Evolutionary conservation across 768 basidiomycete species (phyloP), one percentile per base, ranked within the genome.

Genomic region (Pisolithus microcarpus): DNA sequence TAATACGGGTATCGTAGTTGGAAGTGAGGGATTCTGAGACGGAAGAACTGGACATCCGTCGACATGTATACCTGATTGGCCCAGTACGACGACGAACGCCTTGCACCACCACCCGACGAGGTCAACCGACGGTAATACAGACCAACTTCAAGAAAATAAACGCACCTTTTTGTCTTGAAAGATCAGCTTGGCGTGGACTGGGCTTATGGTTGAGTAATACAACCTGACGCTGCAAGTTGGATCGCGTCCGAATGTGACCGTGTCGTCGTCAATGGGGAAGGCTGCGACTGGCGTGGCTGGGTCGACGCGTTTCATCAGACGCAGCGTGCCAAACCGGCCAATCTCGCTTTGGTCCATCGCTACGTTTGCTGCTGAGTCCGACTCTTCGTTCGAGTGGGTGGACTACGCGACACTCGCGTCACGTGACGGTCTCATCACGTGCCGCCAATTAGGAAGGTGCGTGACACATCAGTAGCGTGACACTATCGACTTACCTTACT

Each of bases 241-340:
- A 60, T 83, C 81, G 52, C 83, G 75, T 43, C 87, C 86, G 65
- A 89, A 81, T 0, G 85, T 84, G 46, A 87, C 70, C 47, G 77
- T 71, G 19, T 80, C 75, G 4, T 79, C 73, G 67, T 89, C 86
- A 58, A 89, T 80, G 4, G 86, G 86, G 54, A 84, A 89, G 1
- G 83, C 73, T 1, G 86, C 82, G 23, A 87, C 68, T 8, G 78
- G 68, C 0, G 67, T 65, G 47, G 72, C 65, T 1, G 71, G 65
- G 19, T 77, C 73, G 43, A 67, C 70, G 11, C 72, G 69, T 58
- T 83, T 85, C 65, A 87, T 70, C 47, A 87, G 70, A 45, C 79
- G 77, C 4, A 88, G 67, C 0, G 83, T 82, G 5, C 85, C 85
- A 60, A 76, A 82, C 46, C 75, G 72, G 8, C 85, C 85, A n/a